A percentile compares a stretch with the other conserved stretches of the same genome.
These are phyloP conservation scores for Auriscalpium vulgare DNA, from an alignment of 768 basidiomycete species.

Conservation along the genomic window DNA sequence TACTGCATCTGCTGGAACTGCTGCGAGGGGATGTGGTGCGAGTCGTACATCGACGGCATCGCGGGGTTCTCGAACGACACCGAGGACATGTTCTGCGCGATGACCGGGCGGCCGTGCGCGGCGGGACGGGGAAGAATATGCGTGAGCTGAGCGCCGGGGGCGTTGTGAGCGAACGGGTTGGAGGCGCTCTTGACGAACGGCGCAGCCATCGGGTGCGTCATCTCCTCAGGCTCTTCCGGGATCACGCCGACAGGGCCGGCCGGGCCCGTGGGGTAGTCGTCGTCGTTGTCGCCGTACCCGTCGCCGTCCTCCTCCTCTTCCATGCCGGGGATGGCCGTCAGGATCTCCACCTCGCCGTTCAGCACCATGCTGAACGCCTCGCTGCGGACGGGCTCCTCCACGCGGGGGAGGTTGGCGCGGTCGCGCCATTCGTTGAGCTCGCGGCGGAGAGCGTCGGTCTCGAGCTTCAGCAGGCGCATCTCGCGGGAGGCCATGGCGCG, in stretches of 20 bases:
- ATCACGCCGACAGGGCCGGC: conserved; percentile 15
- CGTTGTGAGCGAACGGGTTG: conserved; percentile 31
- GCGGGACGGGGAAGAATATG: conserved; percentile 22
- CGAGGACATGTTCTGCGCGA: conserved; percentile 34
- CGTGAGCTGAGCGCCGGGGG: conserved; percentile 10
- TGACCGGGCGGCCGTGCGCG: conserved; percentile 32
- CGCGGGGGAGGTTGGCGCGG: conserved; percentile 58
- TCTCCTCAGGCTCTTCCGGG: conserved; percentile 16
- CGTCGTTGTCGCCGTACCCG: conserved; percentile 36
- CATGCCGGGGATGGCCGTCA: conserved; percentile 36
- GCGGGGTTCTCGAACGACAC: conserved; percentile 48
- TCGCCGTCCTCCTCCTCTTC: conserved; percentile 52
- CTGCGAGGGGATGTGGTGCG: conserved; percentile 23
- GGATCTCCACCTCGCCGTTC: conserved; percentile 61
- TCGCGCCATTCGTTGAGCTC: conserved; percentile 94
- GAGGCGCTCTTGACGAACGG: conserved; percentile 28
- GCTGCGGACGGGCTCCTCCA: conserved; percentile 66
- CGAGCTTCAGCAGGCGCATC: conserved; percentile 68
- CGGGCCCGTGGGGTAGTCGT: conserved; percentile 18
- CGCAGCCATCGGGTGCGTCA: conserved; percentile 19
- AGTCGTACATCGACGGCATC: conserved; percentile 37
- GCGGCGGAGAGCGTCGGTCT: conserved; percentile 79
- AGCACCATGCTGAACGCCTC: conserved; percentile 69
- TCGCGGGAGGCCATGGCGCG: conserved; percentile 76
- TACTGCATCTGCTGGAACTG: conserved; percentile 22